These are phyloP conservation scores for Prunus mongolica DNA, from an alignment of 306 rosid genomes.

Conservation along the genomic window DNA sequence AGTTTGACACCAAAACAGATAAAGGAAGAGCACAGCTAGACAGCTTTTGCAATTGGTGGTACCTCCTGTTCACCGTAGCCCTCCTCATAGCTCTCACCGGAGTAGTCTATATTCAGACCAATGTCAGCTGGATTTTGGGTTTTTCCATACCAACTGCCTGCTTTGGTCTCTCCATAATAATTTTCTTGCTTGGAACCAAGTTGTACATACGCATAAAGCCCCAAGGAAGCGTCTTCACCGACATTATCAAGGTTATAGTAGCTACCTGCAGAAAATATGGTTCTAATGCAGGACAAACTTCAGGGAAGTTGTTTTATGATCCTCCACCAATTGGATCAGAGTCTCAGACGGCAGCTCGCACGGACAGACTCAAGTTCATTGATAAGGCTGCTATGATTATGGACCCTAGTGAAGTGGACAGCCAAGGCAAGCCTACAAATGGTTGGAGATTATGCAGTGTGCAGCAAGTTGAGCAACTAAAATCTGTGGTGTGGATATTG, in stretches of 20 bases:
- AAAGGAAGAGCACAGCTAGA: constrained; percentile 51
- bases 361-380: constrained; percentile 33
- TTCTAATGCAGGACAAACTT: neutral
- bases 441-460: constrained; percentile 50
- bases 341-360: neutral
- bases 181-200: constrained; percentile 36
- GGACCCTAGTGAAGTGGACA: constrained; percentile 36
- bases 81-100: constrained; percentile 50
- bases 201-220: constrained; percentile 34
- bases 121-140: constrained; percentile 53
- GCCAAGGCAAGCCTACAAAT: constrained; percentile 22
- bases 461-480: constrained; percentile 55
- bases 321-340: constrained; percentile 23
- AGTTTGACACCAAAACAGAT: constrained; percentile 45
- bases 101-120: constrained; percentile 49
- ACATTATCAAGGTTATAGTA: constrained; percentile 34
- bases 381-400: constrained; percentile 48
- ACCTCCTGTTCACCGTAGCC: constrained; percentile 42
- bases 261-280: constrained; percentile 34
- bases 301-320: constrained; percentile 26
- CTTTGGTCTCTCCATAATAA: constrained; percentile 34
- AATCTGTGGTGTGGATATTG: constrained; percentile 31
- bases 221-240: constrained; percentile 38
- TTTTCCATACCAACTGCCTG: constrained; percentile 45
- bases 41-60: constrained; percentile 71